These are phyloP conservation scores for Pichia thaimueangensis DNA, from an alignment of 805 yeast genomes.

Conservation along the genomic window DNA sequence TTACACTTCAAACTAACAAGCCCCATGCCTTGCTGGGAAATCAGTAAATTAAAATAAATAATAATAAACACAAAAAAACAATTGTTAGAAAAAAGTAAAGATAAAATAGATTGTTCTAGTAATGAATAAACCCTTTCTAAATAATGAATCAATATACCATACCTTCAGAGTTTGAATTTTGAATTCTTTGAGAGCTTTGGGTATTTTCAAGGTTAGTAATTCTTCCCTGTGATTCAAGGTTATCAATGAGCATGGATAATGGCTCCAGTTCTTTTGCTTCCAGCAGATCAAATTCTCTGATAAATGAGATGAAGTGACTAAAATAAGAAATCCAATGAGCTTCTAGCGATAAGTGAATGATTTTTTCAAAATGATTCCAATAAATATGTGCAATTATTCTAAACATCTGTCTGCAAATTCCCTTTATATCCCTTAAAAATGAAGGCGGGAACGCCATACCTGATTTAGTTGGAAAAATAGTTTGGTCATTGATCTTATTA, in stretches of 20 bases:
- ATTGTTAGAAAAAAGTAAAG: neutral
- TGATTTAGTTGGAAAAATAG: constrained; percentile 83
- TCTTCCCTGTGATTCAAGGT: constrained; percentile 81
- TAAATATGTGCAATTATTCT: constrained; percentile 93
- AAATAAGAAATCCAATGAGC: constrained; percentile 98
- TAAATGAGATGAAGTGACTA: constrained; percentile 86
- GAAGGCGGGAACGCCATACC: constrained; percentile 88
- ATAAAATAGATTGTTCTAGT: too few species aligned
- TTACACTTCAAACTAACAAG: too few species aligned
- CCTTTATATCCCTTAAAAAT: constrained; percentile 74
- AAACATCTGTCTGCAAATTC: constrained; percentile 87
- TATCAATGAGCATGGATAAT: constrained; percentile 65
- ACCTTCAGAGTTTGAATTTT: neutral
- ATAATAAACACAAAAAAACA: neutral
- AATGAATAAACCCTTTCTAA: too few species aligned
- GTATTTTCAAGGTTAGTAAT: constrained; percentile 32
- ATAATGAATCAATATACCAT: neutral
- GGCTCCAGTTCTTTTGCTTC: constrained; percentile 81
- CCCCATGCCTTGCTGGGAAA: too few species aligned
- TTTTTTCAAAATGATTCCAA: constrained; percentile 89
- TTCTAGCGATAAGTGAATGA: constrained; percentile 85
- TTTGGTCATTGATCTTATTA: constrained; percentile 81
- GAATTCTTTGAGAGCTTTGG: neutral
- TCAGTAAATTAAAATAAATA: too few species aligned
- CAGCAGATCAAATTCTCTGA: constrained; percentile 74